These are phyloP conservation scores for Plasmodium billcollinsi DNA, from an alignment of 169 alveolate species.

Conservation along the genomic window DNA sequence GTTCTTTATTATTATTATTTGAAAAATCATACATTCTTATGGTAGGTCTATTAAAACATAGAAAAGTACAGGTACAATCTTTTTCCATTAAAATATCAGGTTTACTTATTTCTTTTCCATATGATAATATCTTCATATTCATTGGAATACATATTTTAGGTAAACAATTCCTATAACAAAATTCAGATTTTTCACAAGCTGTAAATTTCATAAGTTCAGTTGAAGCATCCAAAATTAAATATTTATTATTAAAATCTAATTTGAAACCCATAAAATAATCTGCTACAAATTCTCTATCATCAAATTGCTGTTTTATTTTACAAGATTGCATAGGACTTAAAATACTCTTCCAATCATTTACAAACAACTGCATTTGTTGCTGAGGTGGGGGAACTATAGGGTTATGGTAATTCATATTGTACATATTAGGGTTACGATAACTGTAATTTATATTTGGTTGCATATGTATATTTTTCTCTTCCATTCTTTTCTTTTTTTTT, in stretches of 20 bases:
- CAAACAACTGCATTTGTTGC: slow-evolving; percentile 67
- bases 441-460: slow-evolving; percentile 33
- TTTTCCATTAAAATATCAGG: slow-evolving; percentile 66
- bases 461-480: not conserved
- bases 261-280: slow-evolving; percentile 44
- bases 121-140: slow-evolving; percentile 49
- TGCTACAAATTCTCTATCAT: slow-evolving; percentile 70
- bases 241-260: slow-evolving; percentile 51
- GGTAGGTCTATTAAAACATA: slow-evolving; percentile 63
- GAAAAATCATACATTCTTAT: slow-evolving; percentile 72
- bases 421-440: slow-evolving; percentile 51
- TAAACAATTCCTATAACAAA: slow-evolving; percentile 47
- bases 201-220: slow-evolving; percentile 39
- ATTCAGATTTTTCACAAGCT: slow-evolving; percentile 50
- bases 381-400: slow-evolving; percentile 62
- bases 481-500: slow-evolving; percentile 9
- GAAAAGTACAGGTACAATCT: slow-evolving; percentile 55
- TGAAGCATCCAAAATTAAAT: slow-evolving; percentile 43
- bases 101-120: slow-evolving; percentile 51
- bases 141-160: slow-evolving; percentile 72
- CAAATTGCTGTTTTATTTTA: slow-evolving; percentile 61
- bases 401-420: slow-evolving; percentile 17
- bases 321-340: slow-evolving; percentile 53
- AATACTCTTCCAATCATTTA: slow-evolving; percentile 58
- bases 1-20: slow-evolving; percentile 63